Base-by-base conservation (phyloP, 1,139 yeast species). In the Kodamaea suecica region DNA sequence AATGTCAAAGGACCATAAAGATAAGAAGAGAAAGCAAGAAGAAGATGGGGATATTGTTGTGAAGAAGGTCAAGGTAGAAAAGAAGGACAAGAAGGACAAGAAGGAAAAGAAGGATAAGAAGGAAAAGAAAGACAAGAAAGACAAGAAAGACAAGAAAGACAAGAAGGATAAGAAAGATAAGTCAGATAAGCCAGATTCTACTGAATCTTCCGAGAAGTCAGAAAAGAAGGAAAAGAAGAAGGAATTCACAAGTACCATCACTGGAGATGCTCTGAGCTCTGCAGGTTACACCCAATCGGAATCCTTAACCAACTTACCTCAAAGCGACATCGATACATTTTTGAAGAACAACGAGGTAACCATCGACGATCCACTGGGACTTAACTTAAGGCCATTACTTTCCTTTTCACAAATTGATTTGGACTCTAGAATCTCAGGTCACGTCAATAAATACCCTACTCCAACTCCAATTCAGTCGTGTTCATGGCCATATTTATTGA, bases 381-480 rank as follows among this genome's bases (percentile, higher is more conserved):
- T 63, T 14, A 55, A 66, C 26, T 59, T 84, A 38, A 71, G 80
- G 44, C 97, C 97, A n/a, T 62, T 82, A 17, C 61, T 90, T 35
- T 61, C 80, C 3, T 90, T 92, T 50, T 69, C 72, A 30, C 78
- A 83, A 34, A 69, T 92, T 21, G 43, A 57, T 4, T 72, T 90
- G 35, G 74, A 79, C 42, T 46, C 75, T 2, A 66, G 73, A 38
- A 75, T 90, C 41, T 72, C 73, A 42, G 53, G 67, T 9, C 78
- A 75, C 33, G 70, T 90, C 33, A 60, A 77, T 27, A 77, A 78
- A 49, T 92, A 86, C 65, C 83, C 87, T 20, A 80, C 78, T 49
- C 99, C 98, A 38, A 90, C 97, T 4, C 97, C 98, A 23, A 92
- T 92, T 51, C 99, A 92, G 66, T 78, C 95, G n/a, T 90, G 81